Evolutionary conservation across 2,329 filamentous ascomycete species (phyloP), one percentile per base, ranked within the genome.

Genomic region (Botrytis galanthina): DNA sequence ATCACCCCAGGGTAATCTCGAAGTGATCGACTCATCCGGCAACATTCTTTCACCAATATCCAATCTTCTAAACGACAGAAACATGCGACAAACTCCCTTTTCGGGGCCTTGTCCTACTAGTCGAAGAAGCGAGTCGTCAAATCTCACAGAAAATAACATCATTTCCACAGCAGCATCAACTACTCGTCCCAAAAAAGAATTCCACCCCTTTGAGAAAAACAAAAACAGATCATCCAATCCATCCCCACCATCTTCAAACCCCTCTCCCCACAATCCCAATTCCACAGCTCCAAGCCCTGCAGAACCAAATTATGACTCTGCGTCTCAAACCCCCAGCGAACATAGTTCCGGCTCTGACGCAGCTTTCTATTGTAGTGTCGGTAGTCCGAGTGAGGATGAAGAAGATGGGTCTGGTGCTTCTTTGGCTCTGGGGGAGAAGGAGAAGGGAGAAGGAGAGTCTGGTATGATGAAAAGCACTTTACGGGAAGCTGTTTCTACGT

Each of bases 181-280:
- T 9, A 6, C 22, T 5, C 29, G 9, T 48, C 12, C n/a, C 63
- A 1, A 18, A 48, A 32, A 22, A 10, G 12, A 37, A 16, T 7
- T 0, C 26, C 22, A 35, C 26, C 14, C 2, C 0, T 14, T 16
- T 22, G 2, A 7, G 6, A 1, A 66, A 1, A 37, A 3, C n/a
- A 57, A 57, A 29, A 32, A 32, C 1, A 57, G 6, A 18, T 4
- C 51, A 57, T 57, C 14, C 7, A 29, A 57, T 18, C 8, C 6
- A 46, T 9, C 44, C 9, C 7, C 12, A 29, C 7, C 12, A 18
- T 29, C n/a, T 16, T 12, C 12, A n/a, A n/a, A 7, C 4, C 12
- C 1, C 10, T 0, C 10, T 51, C 9, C 42, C 3, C 4, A 14
- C 10, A 7, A 48, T 10, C 10, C 1, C 29, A 48, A 48, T 3